Conservation (phyloP, 495 filamentous ascomycete species). For the Oleoguttula mirabilis region DNA sequence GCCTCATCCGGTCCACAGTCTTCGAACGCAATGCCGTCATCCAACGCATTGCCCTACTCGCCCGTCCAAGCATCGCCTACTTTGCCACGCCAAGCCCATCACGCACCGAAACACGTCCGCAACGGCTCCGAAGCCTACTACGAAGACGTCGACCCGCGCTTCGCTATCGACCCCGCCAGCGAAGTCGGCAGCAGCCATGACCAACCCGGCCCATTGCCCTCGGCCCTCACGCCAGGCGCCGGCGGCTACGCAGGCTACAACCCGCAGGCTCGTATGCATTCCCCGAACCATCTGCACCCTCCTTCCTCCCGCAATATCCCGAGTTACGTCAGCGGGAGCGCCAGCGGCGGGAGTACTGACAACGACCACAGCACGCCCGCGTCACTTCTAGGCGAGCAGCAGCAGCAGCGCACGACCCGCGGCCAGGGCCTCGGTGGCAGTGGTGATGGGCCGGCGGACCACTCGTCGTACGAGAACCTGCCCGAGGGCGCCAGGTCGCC, state of each 20-base stretch:
- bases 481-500: slow-evolving; percentile 58
- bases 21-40: slow-evolving; percentile 23
- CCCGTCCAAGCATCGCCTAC: slow-evolving; percentile 21
- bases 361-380: slow-evolving; percentile 2
- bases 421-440: slow-evolving; percentile 9
- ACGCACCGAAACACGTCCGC: slow-evolving; percentile 31
- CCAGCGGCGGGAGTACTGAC: slow-evolving; percentile 2
- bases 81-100: slow-evolving; percentile 1
- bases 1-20: slow-evolving; percentile 12
- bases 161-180: slow-evolving; percentile 40
- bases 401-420: slow-evolving; percentile 2
- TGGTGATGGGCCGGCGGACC: slow-evolving; percentile 13
- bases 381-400: background rate
- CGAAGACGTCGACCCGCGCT: slow-evolving; percentile 88
- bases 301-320: slow-evolving; percentile 2
- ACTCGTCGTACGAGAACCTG: slow-evolving; percentile 46
- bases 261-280: slow-evolving; percentile 9
- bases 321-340: slow-evolving; percentile 4
- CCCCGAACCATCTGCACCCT: slow-evolving; percentile 1
- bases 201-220: slow-evolving; percentile 13
- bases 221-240: slow-evolving; percentile 17
- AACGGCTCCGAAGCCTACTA: slow-evolving; percentile 55
- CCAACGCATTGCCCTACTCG: slow-evolving; percentile 22
- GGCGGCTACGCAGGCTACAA: slow-evolving; percentile 1
- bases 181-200: slow-evolving; percentile 24